A percentile compares a stretch with the other conserved stretches of the same genome.
Conservation (phyloP, 352 stramenopile genomes). For the Pythium insidiosum region DNA sequence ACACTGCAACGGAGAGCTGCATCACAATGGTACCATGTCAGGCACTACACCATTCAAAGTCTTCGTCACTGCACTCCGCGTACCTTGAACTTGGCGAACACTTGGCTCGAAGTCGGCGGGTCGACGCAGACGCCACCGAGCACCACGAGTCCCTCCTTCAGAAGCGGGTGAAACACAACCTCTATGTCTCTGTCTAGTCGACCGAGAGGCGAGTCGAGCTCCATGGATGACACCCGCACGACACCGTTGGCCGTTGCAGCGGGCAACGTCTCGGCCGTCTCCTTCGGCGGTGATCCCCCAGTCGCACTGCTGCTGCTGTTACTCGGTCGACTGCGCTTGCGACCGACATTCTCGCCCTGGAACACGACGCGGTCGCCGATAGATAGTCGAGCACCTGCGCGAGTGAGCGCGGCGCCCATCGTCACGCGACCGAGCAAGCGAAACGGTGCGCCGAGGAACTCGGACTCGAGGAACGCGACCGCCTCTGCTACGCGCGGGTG, state of each 20-base stretch:
- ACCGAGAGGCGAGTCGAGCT: conserved; percentile 41
- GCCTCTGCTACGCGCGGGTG: conserved; percentile 12
- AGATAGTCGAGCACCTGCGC: conserved; percentile 25
- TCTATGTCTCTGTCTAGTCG: conserved; percentile 55
- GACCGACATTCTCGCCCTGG: conserved; percentile 61
- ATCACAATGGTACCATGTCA: too few relatives aligned
- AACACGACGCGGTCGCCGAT: conserved; percentile 43
- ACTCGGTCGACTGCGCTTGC: conserved; percentile 42
- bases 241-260: conserved; percentile 24
- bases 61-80: not conserved
- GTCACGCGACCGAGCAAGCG: conserved; percentile 33
- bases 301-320: not conserved
- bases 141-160: conserved; percentile 46
- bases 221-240: conserved; percentile 46
- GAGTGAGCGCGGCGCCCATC: conserved; percentile 41
- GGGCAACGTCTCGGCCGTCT: too few relatives aligned
- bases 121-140: conserved; percentile 40
- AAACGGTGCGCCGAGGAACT: conserved; percentile 22
- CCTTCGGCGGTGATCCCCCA: not conserved
- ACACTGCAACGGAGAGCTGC: conserved; percentile 31
- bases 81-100: conserved; percentile 56
- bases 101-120: conserved; percentile 29
- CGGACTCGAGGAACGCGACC: conserved; percentile 21
- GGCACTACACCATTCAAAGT: too few relatives aligned
- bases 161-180: conserved; percentile 44